Conservation (phyloP, 768 basidiomycete genomes). For the Xerocomellus amylosporus region DNA sequence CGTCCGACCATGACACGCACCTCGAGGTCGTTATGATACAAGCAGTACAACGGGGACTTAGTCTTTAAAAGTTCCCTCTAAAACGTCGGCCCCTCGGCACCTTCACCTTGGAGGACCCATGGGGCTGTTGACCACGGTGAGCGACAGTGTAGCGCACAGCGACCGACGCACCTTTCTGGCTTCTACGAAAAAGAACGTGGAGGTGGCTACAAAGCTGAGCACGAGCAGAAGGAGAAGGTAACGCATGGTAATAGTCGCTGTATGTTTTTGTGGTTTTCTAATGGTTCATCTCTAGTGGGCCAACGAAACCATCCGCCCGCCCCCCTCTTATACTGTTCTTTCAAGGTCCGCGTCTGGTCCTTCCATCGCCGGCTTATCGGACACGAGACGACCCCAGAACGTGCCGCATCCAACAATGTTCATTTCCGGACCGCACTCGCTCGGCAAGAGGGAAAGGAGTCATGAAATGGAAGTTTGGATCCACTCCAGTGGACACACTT, state of each 20-base stretch:
- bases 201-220: conserved; percentile 27
- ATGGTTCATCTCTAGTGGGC: conserved; percentile 31
- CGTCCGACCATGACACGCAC: neutral
- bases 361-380: conserved; percentile 1
- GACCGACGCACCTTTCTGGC: conserved; percentile 24
- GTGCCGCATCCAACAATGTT: conserved; percentile 11
- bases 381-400: conserved; percentile 28
- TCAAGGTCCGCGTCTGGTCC: conserved; percentile 20
- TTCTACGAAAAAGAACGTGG: conserved; percentile 32
- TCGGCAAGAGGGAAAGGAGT: conserved; percentile 3
- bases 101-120: conserved; percentile 14
- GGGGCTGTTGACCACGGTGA: conserved; percentile 20
- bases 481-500: conserved; percentile 4
- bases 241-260: conserved; percentile 17
- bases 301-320: conserved; percentile 3
- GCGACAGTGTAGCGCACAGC: neutral
- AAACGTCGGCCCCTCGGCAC: neutral
- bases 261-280: conserved; percentile 14
- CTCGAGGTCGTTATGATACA: conserved; percentile 25
- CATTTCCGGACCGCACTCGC: conserved; percentile 22
- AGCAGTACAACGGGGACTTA: conserved; percentile 24
- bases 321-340: conserved; percentile 25
- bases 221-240: conserved; percentile 29
- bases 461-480: conserved; percentile 19
- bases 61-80: conserved; percentile 25